These are phyloP conservation scores for Cystobasidium tubakii DNA, from an alignment of 768 basidiomycete genomes.

Conservation along the genomic window DNA sequence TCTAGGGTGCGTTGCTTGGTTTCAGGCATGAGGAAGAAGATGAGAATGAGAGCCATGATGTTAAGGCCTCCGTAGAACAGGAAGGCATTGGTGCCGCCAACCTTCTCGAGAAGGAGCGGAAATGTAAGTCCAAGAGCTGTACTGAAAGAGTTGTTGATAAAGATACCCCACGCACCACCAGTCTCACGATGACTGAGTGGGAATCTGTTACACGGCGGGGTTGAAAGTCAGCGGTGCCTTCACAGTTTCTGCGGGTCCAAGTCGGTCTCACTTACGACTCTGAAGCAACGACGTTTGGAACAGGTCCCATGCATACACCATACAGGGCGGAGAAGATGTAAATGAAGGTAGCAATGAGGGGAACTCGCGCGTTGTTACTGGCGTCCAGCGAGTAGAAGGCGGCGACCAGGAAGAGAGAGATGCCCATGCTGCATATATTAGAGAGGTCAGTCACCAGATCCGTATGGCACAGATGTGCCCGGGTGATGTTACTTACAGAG, in stretches of 20 bases:
- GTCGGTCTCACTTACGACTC: neutral
- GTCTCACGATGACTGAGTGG: conserved; percentile 26
- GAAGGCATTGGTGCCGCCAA: conserved; percentile 38
- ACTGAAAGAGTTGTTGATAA: conserved; percentile 36
- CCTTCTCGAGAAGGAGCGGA: conserved; percentile 38
- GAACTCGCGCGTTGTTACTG: conserved; percentile 48
- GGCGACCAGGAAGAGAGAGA: conserved; percentile 59
- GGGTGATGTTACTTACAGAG: conserved; percentile 52
- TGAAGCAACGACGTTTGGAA: neutral
- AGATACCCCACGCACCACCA: conserved; percentile 32
- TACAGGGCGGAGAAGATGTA: conserved; percentile 44
- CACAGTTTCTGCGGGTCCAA: too few relatives aligned
- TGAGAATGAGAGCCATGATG: conserved; percentile 43
- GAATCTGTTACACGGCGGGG: conserved; percentile 26
- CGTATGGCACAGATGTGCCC: conserved; percentile 54
- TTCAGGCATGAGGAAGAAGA: conserved; percentile 38
- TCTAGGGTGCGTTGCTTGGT: conserved; percentile 41
- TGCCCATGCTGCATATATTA: conserved; percentile 45
- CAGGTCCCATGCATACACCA: conserved; percentile 16
- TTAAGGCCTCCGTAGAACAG: conserved; percentile 45
- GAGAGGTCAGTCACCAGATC: conserved; percentile 77
- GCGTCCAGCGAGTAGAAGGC: conserved; percentile 53
- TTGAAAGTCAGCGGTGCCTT: neutral
- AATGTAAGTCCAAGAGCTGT: conserved; percentile 40
- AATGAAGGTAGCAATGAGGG: conserved; percentile 54